These are phyloP conservation scores for Ceriops tagal DNA, from an alignment of 345 rosid species.

Conservation along the genomic window DNA sequence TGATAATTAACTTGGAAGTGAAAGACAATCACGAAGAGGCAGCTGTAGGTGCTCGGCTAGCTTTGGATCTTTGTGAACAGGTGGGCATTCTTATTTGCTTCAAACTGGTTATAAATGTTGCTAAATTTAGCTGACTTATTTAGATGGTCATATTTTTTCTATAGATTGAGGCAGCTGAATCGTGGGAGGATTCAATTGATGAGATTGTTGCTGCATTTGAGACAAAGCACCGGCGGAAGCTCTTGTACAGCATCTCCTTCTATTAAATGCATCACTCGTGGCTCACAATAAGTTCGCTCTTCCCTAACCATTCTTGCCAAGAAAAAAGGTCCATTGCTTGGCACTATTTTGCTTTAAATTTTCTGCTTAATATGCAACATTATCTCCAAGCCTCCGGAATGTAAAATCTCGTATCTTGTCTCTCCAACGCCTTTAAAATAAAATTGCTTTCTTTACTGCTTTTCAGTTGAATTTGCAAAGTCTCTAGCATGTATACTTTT, in stretches of 20 bases:
- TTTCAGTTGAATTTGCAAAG: too few relatives aligned
- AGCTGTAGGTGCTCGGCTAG: conserved; percentile 76
- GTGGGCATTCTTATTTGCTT: conserved; percentile 29
- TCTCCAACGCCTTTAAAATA: too few relatives aligned
- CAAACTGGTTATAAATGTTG: neutral
- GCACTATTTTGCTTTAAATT: neutral
- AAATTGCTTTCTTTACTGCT: too few relatives aligned
- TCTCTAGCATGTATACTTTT: too few relatives aligned
- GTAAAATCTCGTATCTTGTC: neutral
- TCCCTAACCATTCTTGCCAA: neutral
- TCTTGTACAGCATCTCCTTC: conserved; percentile 68
- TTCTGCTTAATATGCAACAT: neutral
- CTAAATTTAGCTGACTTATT: neutral
- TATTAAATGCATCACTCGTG: conserved; percentile 36
- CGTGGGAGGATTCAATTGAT: conserved; percentile 88
- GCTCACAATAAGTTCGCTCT: neutral
- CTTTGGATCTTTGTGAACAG: conserved; percentile 86
- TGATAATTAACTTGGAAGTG: conserved; percentile 91
- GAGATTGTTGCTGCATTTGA: conserved; percentile 69
- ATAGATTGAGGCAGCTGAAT: conserved; percentile 72
- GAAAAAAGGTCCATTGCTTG: too few relatives aligned
- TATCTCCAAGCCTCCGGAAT: neutral
- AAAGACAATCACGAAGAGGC: conserved; percentile 99
- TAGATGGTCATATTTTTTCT: neutral
- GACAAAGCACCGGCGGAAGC: conserved; percentile 70